phyloP scores from a whole-genome alignment of 306 rosid genomes.

The Quercus ilex region DNA sequence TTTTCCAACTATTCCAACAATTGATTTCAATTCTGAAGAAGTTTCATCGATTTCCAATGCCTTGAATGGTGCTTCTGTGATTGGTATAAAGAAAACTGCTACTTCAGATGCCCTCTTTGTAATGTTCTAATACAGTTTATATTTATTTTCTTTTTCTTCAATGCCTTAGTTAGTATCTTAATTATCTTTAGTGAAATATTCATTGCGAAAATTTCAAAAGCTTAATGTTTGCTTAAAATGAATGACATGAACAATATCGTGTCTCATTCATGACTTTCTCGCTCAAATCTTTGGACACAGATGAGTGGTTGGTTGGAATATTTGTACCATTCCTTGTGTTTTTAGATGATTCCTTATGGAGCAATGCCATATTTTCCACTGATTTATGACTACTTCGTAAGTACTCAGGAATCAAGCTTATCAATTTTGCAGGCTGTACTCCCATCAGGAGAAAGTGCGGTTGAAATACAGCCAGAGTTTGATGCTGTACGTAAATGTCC shows the following conservation, averaged over 20 bases:
- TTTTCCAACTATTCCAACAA: constrained; percentile 37
- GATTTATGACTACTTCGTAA: constrained; percentile 11
- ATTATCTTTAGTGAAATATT: not conserved
- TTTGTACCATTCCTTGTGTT: no score
- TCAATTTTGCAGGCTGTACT: constrained; percentile 49
- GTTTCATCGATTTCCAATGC: constrained; percentile 38
- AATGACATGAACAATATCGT: no score
- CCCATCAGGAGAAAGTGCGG: constrained; percentile 40
- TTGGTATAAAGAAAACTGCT: constrained; percentile 33
- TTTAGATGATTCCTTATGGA: no score
- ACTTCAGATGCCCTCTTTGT: constrained; percentile 40
- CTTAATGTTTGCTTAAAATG: no score
- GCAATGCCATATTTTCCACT: not conserved
- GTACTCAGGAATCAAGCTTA: constrained; percentile 4
- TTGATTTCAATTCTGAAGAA: constrained; percentile 34
- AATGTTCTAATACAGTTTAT: constrained; percentile 22
- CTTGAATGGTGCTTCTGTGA: constrained; percentile 42
- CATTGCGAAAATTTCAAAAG: not conserved
- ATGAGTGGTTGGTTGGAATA: no score
- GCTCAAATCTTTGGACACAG: no score
- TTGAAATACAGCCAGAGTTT: constrained; percentile 46
- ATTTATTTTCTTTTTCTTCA: not conserved
- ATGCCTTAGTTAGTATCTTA: not conserved
- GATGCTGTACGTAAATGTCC: constrained; percentile 55
- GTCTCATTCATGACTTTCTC: no score